A percentile compares a stretch with the other conserved stretches of the same genome.
Conservation (phyloP, 257 asterid species). For the Lycium ferocissimum region DNA sequence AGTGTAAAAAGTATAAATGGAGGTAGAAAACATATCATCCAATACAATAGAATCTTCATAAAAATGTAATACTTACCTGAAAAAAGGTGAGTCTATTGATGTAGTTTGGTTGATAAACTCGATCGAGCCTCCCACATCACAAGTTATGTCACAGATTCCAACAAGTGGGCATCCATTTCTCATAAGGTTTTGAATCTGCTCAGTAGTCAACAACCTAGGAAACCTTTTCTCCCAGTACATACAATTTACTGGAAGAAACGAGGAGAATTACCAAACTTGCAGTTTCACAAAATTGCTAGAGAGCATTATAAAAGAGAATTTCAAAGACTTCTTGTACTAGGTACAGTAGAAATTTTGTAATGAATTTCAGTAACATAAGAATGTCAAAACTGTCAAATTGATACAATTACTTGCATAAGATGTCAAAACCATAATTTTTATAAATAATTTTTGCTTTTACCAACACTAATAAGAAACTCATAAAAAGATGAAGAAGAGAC, state of each 20-base stretch:
- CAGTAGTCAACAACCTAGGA: constrained; percentile 75
- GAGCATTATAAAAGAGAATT: not conserved
- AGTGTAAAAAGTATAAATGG: not conserved
- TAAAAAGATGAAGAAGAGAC: not conserved
- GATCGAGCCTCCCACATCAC: constrained; percentile 91
- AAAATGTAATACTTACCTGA: constrained; percentile 57
- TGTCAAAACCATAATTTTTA: not conserved
- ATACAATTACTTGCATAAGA: constrained; percentile 2
- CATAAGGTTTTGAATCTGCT: constrained; percentile 75
- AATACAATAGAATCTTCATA: not conserved
- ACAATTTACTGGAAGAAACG: constrained; percentile 70
- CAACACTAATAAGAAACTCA: not conserved
- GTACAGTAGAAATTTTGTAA: not conserved
- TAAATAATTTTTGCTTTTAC: not conserved
- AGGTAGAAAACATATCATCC: not conserved
- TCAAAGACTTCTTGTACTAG: not conserved
- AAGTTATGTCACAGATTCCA: constrained; percentile 88
- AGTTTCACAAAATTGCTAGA: not conserved
- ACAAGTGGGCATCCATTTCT: constrained; percentile 75
- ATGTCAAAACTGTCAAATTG: not conserved
- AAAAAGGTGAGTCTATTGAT: constrained; percentile 87
- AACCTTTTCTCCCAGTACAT: constrained; percentile 97
- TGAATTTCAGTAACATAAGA: not conserved
- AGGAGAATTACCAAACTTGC: not conserved
- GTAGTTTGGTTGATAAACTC: constrained; percentile 83